A percentile compares a stretch with the other conserved stretches of the same genome.
Evolutionary conservation across 2,329 filamentous ascomycete species (phyloP).

Genomic region (Epichloe typhina): DNA sequence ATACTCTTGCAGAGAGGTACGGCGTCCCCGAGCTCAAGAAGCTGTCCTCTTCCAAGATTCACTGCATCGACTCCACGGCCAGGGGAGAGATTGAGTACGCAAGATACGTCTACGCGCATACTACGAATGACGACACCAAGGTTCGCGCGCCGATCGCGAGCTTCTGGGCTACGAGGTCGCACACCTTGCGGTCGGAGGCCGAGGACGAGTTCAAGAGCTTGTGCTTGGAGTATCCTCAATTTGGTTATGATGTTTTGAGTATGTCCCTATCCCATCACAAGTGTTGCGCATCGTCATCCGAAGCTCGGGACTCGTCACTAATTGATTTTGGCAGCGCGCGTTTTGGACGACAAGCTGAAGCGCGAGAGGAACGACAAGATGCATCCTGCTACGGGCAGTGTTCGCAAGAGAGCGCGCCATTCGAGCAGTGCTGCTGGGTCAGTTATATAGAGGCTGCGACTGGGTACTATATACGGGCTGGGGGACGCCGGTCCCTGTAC

Average conservation of each 20-base stretch:
- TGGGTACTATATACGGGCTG: neutral
- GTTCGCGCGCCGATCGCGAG: conserved; percentile 77
- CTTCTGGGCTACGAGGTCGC: conserved; percentile 75
- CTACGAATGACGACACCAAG: conserved; percentile 50
- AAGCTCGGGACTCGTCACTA: neutral
- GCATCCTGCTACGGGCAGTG: conserved; percentile 35
- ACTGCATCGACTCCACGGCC: conserved; percentile 77
- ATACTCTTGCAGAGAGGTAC: conserved; percentile 76
- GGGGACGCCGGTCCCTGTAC: too few species aligned
- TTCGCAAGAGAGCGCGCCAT: conserved; percentile 44
- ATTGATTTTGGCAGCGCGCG: conserved; percentile 34
- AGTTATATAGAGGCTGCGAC: neutral
- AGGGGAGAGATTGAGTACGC: conserved; percentile 87
- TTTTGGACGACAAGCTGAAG: conserved; percentile 54
- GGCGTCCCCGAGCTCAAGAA: conserved; percentile 54
- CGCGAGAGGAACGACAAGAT: conserved; percentile 47
- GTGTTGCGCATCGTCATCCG: neutral
- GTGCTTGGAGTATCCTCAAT: conserved; percentile 82
- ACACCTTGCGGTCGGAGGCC: conserved; percentile 72
- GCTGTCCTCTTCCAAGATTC: conserved; percentile 79
- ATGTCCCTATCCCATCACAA: conserved; percentile 17
- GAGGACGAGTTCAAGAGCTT: conserved; percentile 73
- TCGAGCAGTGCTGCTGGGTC: conserved; percentile 23
- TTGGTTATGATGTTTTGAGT: conserved; percentile 87
- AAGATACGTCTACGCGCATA: conserved; percentile 77